These are phyloP conservation scores for Capsicum baccatum DNA, from an alignment of 257 asterid species.

Conservation along the genomic window DNA sequence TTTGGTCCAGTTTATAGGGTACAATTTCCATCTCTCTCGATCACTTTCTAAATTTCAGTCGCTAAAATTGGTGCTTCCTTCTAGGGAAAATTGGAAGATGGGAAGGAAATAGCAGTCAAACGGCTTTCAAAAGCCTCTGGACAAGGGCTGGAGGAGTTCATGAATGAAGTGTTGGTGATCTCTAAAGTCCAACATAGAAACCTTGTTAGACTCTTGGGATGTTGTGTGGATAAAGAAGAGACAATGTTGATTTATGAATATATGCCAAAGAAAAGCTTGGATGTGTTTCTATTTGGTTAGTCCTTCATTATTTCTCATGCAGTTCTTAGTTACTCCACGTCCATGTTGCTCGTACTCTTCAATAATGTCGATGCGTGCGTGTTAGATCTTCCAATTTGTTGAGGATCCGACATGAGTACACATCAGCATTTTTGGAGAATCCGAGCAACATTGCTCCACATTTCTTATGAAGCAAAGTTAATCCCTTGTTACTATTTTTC, in stretches of 20 bases:
- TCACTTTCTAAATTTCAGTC: neutral
- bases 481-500: neutral
- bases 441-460: too few species aligned
- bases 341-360: too few species aligned
- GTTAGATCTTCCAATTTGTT: too few species aligned
- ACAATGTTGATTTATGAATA: slow-evolving; percentile 67
- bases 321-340: neutral
- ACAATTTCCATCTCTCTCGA: neutral
- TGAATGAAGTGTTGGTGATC: slow-evolving; percentile 59
- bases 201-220: slow-evolving; percentile 61
- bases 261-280: slow-evolving; percentile 53
- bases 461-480: neutral
- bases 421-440: too few species aligned
- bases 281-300: slow-evolving; percentile 49
- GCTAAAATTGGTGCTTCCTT: neutral
- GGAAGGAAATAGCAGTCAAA: slow-evolving; percentile 65
- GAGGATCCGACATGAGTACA: too few species aligned
- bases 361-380: too few species aligned
- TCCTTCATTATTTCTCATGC: neutral
- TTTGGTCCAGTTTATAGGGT: slow-evolving; percentile 56
- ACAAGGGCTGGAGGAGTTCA: slow-evolving; percentile 67
- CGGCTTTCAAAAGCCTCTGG: slow-evolving; percentile 60
- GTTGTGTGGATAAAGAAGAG: slow-evolving; percentile 57
- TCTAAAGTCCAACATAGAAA: slow-evolving; percentile 71
- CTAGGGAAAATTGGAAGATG: slow-evolving; percentile 59